Base-by-base conservation (phyloP, 2,329 filamentous ascomycete species). In the Aspergillus pseudotamarii region DNA sequence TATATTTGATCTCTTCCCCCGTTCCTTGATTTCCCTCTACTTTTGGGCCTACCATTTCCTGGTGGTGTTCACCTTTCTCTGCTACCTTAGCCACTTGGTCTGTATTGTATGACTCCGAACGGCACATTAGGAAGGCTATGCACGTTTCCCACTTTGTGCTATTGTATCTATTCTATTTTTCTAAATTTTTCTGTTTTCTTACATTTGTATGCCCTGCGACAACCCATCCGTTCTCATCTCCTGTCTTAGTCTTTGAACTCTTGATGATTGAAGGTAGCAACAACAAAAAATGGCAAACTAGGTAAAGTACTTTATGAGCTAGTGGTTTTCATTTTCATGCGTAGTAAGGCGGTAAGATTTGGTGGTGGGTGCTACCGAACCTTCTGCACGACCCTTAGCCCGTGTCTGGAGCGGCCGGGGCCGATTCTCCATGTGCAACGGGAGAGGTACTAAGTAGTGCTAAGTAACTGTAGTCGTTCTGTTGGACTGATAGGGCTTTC, bases 41-140 rank as follows among this genome's bases (percentile, higher is more conserved):
- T 60, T 61, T 50, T 64, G 45, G 58, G 28, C 53, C 46, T 55
- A 45, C 41, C 50, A 48, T 55, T 61, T 61, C 57, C 53, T 57
- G 61, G 60, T 57, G 66, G 66, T 38, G 57, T 64, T 46, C 57
- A 56, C 57, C 43, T 54, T 65, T 57, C n/a, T 59, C 54, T 61
- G 59, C 58, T 64, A 55, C 64, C 64, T 69, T 67, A 67, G 60
- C 67, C 64, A 43, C 58, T 56, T 54, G 53, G 63, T 69, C 41
- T 70, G 69, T 71, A 71, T 64, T 71, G 58, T 72, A 72, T 56
- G 62, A 64, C 61, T 64, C 43, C 38, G 36, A 53, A 55, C 38
- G 62, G 59, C 60, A 65, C 45, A 61, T 16, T 55, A 64, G 51
- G 64, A 59, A 59, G 38, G 64, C 50, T 58, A 54, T 60, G n/a